Evolutionary conservation across 352 stramenopile species (phyloP), one percentile per base, ranked within the genome.

Genomic region (Globisporangium polare): DNA sequence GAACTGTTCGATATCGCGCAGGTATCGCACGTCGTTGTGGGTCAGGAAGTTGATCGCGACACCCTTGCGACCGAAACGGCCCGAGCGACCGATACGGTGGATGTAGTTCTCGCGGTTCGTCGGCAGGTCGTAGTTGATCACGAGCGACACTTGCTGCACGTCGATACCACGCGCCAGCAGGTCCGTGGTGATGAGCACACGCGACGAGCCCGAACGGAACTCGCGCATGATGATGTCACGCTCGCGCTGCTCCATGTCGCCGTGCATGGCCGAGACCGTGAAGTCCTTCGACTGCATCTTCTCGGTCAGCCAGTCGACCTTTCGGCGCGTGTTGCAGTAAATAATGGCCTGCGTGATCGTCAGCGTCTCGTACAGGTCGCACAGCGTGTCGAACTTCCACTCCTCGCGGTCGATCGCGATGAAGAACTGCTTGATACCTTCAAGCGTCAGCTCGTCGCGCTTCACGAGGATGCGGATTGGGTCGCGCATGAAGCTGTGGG

Each of bases 381-480:
- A 99, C 31, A 99, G 87, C 56, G 97, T 99, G 68, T 99, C 97
- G 63, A 99, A 97, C 82, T 99, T 99, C 97, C 97, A 99, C 75
- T 99, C 97, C 77, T 99, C 97, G 58, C 88, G 84, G 45, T 99
- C 97, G 41, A 99, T 96, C 41, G 92, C 94, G 66, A 99, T 98
- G 83, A 99, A 99, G 75, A 99, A 99, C 81, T 99, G 97, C 92
- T 99, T 99, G 78, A 99, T 99, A 97, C 97, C 97, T 88, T 99
- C 97, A 55, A 99, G 88, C 18, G 97, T 99, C 50, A 99, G 84
- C 72, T 99, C 97, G 69, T 99, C 97, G 71, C 97, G 98, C 96
- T 99, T 99, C 62, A 99, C 97, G 60, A 99, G 90, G 71, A 99
- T 99, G 63, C 96, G 93, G 58, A 99, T 95, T 31, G 97, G 97